Conservation (phyloP, 2,329 filamentous ascomycete genomes). For the Talaromyces amestolkiae region DNA sequence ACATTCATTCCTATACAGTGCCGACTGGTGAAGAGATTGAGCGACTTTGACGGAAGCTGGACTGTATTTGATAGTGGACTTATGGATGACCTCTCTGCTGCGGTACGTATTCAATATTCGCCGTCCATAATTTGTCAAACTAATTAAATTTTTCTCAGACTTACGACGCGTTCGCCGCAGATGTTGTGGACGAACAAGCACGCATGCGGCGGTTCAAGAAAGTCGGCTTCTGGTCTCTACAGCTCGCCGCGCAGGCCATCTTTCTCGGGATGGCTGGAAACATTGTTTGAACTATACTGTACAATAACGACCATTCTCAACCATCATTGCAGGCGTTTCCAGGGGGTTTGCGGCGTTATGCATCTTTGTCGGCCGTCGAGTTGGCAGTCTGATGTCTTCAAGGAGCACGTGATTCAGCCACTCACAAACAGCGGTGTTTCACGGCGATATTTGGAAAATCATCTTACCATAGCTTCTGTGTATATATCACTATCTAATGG, state of each 20-base stretch:
- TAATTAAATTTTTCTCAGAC: constrained; percentile 50
- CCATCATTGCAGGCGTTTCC: constrained; percentile 17
- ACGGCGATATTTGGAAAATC: background rate
- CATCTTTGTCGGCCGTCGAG: background rate
- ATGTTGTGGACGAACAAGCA: constrained; percentile 85
- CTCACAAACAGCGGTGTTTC: background rate
- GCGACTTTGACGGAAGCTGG: constrained; percentile 94
- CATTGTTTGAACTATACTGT: constrained; percentile 48
- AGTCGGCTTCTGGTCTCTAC: constrained; percentile 93
- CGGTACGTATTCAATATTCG: constrained; percentile 48
- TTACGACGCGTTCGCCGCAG: constrained; percentile 88
- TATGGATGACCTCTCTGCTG: constrained; percentile 88
- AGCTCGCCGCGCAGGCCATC: constrained; percentile 85
- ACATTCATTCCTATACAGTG: constrained; percentile 96
- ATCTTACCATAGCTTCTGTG: background rate
- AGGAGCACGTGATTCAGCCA: background rate
- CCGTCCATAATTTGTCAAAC: constrained; percentile 6
- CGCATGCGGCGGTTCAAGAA: constrained; percentile 86
- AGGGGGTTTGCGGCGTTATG: background rate
- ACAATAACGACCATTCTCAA: constrained; percentile 6
- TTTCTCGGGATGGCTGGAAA: constrained; percentile 94
- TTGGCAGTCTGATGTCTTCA: background rate
- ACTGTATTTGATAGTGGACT: constrained; percentile 89
- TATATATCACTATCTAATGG: background rate
- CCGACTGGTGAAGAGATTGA: constrained; percentile 82